Evolutionary conservation across 179 eudicot genomes (phyloP).

Genomic region (Spergularia azorica): DNA sequence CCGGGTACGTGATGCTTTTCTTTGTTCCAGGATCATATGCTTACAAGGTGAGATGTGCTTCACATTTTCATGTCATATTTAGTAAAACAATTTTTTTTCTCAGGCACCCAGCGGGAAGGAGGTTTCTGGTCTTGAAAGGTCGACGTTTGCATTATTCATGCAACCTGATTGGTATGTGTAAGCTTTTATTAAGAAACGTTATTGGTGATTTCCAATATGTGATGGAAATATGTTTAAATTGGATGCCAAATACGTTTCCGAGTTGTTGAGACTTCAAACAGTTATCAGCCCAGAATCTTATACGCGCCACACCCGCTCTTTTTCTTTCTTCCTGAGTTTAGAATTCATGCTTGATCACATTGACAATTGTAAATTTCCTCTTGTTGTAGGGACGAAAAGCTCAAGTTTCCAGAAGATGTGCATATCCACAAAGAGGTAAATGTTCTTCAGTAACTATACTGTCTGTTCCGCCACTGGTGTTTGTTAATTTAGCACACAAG

Average conservation of each 20-base stretch:
- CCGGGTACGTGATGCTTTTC: slow-evolving; percentile 49
- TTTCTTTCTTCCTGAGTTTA: background rate
- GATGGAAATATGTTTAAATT: background rate
- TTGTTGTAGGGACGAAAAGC: slow-evolving; percentile 72
- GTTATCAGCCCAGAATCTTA: slow-evolving; percentile 5
- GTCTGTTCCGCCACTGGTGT: background rate
- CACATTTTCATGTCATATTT: slow-evolving; percentile 13
- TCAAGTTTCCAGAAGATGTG: slow-evolving; percentile 71
- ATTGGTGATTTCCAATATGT: background rate
- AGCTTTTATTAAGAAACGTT: background rate
- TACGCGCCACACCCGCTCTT: no score
- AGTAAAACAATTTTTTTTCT: slow-evolving; percentile 6
- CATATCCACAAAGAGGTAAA: slow-evolving; percentile 81
- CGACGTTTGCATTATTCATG: slow-evolving; percentile 96
- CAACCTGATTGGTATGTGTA: slow-evolving; percentile 89
- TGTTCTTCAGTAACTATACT: background rate
- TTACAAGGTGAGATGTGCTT: background rate
- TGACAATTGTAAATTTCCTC: background rate
- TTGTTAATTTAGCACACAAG: background rate
- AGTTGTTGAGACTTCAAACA: no score
- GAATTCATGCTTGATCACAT: slow-evolving; percentile 7
- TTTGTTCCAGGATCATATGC: slow-evolving; percentile 1
- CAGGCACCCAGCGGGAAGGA: slow-evolving; percentile 82
- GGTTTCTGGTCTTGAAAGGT: slow-evolving; percentile 74
- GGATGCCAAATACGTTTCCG: background rate